phyloP scores from a whole-genome alignment of 2,329 filamentous ascomycete genomes.

The Colletotrichum noveboracense region DNA sequence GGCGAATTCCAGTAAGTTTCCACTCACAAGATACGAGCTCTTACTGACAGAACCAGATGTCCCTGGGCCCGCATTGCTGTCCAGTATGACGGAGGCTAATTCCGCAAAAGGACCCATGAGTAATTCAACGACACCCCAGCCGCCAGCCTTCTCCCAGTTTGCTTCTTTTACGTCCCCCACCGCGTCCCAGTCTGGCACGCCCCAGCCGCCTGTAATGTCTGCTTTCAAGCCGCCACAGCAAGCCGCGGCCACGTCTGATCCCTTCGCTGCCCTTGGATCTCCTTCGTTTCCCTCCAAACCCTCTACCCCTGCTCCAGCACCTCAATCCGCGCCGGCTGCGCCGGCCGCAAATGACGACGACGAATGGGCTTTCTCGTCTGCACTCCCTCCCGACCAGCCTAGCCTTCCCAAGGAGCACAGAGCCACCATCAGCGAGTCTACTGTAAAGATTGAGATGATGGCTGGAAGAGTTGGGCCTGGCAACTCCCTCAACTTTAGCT shows the following conservation, averaged over 20 bases:
- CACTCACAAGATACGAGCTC: neutral
- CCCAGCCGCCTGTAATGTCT: slow-evolving; percentile 54
- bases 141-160: slow-evolving; percentile 59
- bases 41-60: slow-evolving; percentile 54
- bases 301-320: slow-evolving; percentile 37
- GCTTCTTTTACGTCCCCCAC: slow-evolving; percentile 59
- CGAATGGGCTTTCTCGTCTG: slow-evolving; percentile 93
- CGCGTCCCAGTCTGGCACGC: slow-evolving; percentile 57
- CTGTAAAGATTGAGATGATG: slow-evolving; percentile 75
- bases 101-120: slow-evolving; percentile 52
- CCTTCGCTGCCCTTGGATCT: slow-evolving; percentile 50
- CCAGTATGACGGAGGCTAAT: slow-evolving; percentile 66
- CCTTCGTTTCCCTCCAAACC: slow-evolving; percentile 43
- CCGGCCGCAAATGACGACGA: slow-evolving; percentile 70
- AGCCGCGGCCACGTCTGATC: slow-evolving; percentile 43
- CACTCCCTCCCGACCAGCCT: slow-evolving; percentile 67
- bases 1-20: slow-evolving; percentile 66
- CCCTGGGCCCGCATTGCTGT: slow-evolving; percentile 68
- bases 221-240: slow-evolving; percentile 49
- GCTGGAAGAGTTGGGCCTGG: slow-evolving; percentile 64
- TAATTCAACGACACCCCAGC: slow-evolving; percentile 37
- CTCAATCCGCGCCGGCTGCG: slow-evolving; percentile 30
- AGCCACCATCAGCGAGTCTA: slow-evolving; percentile 71
- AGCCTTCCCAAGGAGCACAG: slow-evolving; percentile 65
- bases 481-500: slow-evolving; percentile 71